Percentiles rank a stretch among this genome's conserved stretches.
Evolutionary conservation across 169 alveolate species (phyloP).

Genomic region (Blepharisma undulans): DNA sequence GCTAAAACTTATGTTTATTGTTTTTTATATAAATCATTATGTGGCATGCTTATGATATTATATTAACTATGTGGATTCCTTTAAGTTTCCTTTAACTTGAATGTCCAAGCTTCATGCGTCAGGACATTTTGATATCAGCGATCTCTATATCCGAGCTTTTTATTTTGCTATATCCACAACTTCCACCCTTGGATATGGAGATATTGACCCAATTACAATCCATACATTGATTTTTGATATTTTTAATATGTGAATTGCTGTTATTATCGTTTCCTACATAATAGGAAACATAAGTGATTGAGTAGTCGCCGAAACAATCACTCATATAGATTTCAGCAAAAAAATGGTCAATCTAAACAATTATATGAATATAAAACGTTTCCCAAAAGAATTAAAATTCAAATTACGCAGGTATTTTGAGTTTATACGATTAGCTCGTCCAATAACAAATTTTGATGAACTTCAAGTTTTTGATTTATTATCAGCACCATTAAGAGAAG

Average conservation of each 20-base stretch:
- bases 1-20: neutral
- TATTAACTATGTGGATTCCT: neutral
- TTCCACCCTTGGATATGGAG: constrained; percentile 27
- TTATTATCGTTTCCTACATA: neutral
- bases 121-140: neutral
- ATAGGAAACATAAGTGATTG: neutral
- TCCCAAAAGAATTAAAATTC: neutral
- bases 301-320: neutral
- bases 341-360: neutral
- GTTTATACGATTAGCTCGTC: neutral
- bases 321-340: neutral
- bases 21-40: neutral
- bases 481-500: constrained; percentile 13
- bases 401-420: neutral
- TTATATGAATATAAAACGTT: neutral
- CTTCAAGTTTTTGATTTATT: neutral
- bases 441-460: neutral
- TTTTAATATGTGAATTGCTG: neutral
- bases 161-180: constrained; percentile 25
- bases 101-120: neutral
- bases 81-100: neutral
- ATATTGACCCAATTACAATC: neutral
- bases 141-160: neutral
- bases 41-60: constrained; percentile 7
- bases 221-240: neutral